phyloP scores from a whole-genome alignment of 306 rosid genomes.

The Vigna mungo region DNA sequence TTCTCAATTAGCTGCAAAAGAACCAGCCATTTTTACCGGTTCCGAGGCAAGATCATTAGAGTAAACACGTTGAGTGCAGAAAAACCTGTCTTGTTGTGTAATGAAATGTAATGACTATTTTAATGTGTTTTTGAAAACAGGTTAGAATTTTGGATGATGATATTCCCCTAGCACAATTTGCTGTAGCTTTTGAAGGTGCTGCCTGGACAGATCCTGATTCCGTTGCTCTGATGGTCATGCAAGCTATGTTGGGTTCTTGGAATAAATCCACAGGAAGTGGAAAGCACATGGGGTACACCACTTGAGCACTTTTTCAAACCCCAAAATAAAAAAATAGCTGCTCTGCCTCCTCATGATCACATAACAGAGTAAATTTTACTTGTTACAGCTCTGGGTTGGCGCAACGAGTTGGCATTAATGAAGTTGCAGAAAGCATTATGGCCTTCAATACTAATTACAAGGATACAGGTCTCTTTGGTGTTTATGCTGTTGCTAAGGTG shows the following conservation, averaged over 20 bases:
- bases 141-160: conserved; percentile 84
- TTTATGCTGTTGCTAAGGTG: conserved; percentile 47
- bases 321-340: neutral
- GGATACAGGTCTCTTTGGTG: conserved; percentile 44
- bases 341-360: neutral
- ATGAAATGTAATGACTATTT: neutral
- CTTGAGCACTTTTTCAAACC: conserved; percentile 11
- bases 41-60: conserved; percentile 53
- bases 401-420: conserved; percentile 46
- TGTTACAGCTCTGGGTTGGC: conserved; percentile 44
- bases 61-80: neutral
- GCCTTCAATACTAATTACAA: conserved; percentile 46
- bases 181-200: conserved; percentile 85
- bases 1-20: conserved; percentile 76
- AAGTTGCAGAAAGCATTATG: conserved; percentile 46
- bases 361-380: conserved; percentile 5
- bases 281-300: conserved; percentile 88
- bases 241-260: conserved; percentile 89
- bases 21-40: conserved; percentile 78
- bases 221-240: conserved; percentile 86
- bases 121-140: conserved; percentile 52
- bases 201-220: conserved; percentile 95
- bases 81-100: neutral
- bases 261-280: conserved; percentile 75
- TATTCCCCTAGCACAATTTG: conserved; percentile 80